phyloP scores from a whole-genome alignment of 345 rosid genomes.

The Rhodamnia rubescens region DNA sequence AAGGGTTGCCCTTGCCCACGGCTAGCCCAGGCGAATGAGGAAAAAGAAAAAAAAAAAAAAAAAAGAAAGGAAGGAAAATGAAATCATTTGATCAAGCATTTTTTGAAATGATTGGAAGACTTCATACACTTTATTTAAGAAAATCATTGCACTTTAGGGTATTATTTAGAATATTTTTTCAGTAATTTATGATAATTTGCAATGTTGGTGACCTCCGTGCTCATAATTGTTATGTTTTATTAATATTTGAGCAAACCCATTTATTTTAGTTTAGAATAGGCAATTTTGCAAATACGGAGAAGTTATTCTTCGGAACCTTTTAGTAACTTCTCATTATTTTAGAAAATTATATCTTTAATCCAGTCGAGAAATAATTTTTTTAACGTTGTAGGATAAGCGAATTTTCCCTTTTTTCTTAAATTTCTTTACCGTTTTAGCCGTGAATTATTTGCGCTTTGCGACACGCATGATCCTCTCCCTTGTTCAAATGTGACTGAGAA shows the following conservation, averaged over 20 bases:
- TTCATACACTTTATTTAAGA: too few species aligned
- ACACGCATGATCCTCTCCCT: neutral
- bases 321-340: neutral
- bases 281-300: neutral
- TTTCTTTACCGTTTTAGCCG: neutral
- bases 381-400: neutral
- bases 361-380: too few species aligned
- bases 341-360: neutral
- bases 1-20: too few species aligned
- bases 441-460: neutral
- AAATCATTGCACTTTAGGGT: too few species aligned
- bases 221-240: neutral
- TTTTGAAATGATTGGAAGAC: too few species aligned
- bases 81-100: too few species aligned
- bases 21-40: too few species aligned
- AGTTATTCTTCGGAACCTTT: neutral
- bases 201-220: neutral
- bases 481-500: neutral
- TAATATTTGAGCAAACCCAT: neutral
- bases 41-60: too few species aligned
- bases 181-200: too few species aligned
- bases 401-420: neutral
- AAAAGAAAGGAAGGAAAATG: too few species aligned
- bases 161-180: too few species aligned
- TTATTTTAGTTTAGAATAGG: neutral